Conservation (phyloP, 176 grass and related monocot species). For the Oryza brachyantha region DNA sequence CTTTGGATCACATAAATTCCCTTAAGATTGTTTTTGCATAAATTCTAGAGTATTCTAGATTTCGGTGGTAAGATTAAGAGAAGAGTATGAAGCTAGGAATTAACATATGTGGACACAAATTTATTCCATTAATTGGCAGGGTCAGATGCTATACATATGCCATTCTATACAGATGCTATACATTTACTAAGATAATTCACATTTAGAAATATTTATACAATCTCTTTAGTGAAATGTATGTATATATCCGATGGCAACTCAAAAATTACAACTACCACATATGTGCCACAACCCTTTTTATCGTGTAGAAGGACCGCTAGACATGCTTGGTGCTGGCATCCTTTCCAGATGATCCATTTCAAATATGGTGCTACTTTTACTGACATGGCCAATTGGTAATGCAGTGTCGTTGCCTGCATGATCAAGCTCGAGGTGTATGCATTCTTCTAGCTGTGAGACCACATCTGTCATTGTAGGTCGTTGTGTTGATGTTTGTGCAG, state of each 20-base stretch:
- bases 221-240: background rate
- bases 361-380: background rate
- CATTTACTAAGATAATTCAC: too few species aligned
- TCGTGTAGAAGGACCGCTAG: background rate
- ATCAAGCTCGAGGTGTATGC: slow-evolving; percentile 14
- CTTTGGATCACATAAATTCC: too few species aligned
- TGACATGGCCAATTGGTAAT: background rate
- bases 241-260: background rate
- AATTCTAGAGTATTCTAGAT: too few species aligned
- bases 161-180: too few species aligned
- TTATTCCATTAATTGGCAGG: too few species aligned
- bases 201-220: too few species aligned
- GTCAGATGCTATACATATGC: too few species aligned
- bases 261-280: background rate
- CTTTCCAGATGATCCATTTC: background rate
- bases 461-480: slow-evolving; percentile 42
- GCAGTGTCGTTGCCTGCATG: background rate
- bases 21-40: too few species aligned
- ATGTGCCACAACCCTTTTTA: background rate
- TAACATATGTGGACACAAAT: too few species aligned
- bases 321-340: background rate
- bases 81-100: too few species aligned
- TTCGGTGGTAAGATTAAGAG: too few species aligned
- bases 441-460: slow-evolving; percentile 32
- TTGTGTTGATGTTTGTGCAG: background rate